phyloP scores from a whole-genome alignment of 805 yeast genomes.

The Maudiozyma turicensis region DNA sequence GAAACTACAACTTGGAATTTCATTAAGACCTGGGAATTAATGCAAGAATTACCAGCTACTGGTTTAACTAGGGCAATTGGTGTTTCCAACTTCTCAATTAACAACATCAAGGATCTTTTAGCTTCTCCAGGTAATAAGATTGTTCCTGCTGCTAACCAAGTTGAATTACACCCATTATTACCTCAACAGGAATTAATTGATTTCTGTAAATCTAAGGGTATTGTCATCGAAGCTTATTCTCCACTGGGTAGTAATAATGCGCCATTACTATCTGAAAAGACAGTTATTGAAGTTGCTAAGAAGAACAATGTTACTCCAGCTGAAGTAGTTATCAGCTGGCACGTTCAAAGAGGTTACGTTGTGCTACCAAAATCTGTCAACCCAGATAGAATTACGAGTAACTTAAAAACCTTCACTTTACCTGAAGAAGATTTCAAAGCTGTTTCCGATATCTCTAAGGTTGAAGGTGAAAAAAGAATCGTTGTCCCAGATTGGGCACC shows the following conservation, averaged over 20 bases:
- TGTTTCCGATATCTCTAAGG: slow-evolving; percentile 22
- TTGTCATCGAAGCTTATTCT: slow-evolving; percentile 63
- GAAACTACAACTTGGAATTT: slow-evolving; percentile 33
- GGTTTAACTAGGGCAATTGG: slow-evolving; percentile 60
- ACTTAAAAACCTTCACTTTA: slow-evolving; percentile 26
- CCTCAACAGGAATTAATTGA: slow-evolving; percentile 53
- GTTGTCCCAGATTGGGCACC: slow-evolving; percentile 21
- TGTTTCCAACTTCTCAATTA: slow-evolving; percentile 60
- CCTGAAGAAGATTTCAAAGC: slow-evolving; percentile 30
- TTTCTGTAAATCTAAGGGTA: slow-evolving; percentile 42
- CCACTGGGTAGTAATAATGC: slow-evolving; percentile 60
- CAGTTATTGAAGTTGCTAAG: slow-evolving; percentile 36
- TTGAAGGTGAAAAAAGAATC: slow-evolving; percentile 26
- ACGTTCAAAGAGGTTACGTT: slow-evolving; percentile 43
- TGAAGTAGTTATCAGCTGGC: slow-evolving; percentile 50
- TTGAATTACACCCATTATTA: slow-evolving; percentile 66
- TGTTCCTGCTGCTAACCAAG: slow-evolving; percentile 64
- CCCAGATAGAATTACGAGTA: slow-evolving; percentile 34
- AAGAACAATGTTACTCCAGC: slow-evolving; percentile 36
- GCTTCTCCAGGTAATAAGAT: slow-evolving; percentile 38
- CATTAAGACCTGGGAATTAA: slow-evolving; percentile 49
- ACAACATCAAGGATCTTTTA: slow-evolving; percentile 42
- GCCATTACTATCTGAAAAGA: slow-evolving; percentile 39
- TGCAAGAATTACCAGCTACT: slow-evolving; percentile 49
- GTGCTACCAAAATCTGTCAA: slow-evolving; percentile 44